These are phyloP conservation scores for Plasmopara halstedii DNA, from an alignment of 352 stramenopile genomes.

Conservation along the genomic window DNA sequence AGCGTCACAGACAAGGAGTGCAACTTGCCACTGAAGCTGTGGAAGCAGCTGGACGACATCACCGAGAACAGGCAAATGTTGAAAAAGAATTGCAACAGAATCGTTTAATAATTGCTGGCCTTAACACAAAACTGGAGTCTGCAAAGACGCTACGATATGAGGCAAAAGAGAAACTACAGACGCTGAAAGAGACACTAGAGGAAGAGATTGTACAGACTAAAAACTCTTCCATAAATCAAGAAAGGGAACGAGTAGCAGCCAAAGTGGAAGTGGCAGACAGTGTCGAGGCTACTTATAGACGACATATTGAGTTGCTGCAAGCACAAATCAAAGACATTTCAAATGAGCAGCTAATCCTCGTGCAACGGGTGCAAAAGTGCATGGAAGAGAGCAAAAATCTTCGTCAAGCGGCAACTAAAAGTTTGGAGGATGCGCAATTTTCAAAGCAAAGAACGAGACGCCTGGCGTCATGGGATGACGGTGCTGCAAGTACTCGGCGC, in stretches of 20 bases:
- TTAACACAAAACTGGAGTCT: conserved; percentile 28
- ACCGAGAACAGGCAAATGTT: conserved; percentile 20
- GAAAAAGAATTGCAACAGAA: conserved; percentile 31
- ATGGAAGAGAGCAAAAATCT: conserved; percentile 32
- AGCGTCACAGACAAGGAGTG: conserved; percentile 35
- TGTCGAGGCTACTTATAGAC: conserved; percentile 34
- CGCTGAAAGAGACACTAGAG: not conserved
- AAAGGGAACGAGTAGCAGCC: conserved; percentile 30
- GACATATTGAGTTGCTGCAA: conserved; percentile 23
- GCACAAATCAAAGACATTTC: conserved; percentile 11
- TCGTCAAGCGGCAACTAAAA: conserved; percentile 35
- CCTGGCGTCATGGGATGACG: conserved; percentile 49
- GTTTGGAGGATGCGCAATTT: conserved; percentile 47
- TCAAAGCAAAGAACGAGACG: conserved; percentile 44
- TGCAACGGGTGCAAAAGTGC: conserved; percentile 15
- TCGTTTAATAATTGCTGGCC: conserved; percentile 12
- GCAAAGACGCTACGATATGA: conserved; percentile 23
- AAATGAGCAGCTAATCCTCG: conserved; percentile 26
- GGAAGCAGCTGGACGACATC: conserved; percentile 20
- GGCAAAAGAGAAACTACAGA: conserved; percentile 1
- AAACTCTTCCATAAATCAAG: conserved; percentile 9
- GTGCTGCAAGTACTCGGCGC: conserved; percentile 2
- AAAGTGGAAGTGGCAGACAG: conserved; percentile 50
- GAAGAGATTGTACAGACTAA: not conserved
- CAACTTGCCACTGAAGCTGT: conserved; percentile 42